These are phyloP conservation scores for Cladosporium phlei DNA, from an alignment of 2,329 filamentous ascomycete species.

Conservation along the genomic window DNA sequence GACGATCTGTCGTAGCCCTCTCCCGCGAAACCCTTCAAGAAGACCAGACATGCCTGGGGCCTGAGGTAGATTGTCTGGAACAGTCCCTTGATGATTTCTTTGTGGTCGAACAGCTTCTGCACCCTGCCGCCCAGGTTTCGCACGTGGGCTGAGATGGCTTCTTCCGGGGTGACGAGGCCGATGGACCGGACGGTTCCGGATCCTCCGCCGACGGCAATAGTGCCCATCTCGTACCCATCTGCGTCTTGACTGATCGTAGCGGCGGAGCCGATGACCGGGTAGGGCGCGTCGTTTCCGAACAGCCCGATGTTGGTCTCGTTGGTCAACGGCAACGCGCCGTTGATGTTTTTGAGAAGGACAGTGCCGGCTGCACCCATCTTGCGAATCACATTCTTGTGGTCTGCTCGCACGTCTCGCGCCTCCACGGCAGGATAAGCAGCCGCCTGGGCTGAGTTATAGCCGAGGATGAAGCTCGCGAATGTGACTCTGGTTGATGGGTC, in stretches of 20 bases:
- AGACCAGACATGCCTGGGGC: conserved; percentile 48
- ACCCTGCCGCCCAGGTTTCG: conserved; percentile 42
- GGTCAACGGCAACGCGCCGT: conserved; percentile 44
- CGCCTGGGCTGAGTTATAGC: conserved; percentile 24
- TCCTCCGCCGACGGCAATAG: conserved; percentile 37
- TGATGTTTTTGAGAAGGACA: conserved; percentile 45
- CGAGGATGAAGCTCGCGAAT: conserved; percentile 28
- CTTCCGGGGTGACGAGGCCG: conserved; percentile 34
- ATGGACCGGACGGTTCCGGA: conserved; percentile 33
- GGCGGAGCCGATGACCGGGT: conserved; percentile 41
- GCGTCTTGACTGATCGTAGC: conserved; percentile 44
- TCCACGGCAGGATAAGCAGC: conserved; percentile 38
- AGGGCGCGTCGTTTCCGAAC: conserved; percentile 49
- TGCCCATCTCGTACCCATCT: conserved; percentile 31
- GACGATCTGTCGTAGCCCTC: conserved; percentile 38
- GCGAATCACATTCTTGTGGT: conserved; percentile 69
- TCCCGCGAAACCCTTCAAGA: conserved; percentile 49
- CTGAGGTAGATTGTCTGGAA: conserved; percentile 15
- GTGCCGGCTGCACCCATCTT: conserved; percentile 50
- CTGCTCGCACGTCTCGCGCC: conserved; percentile 43
- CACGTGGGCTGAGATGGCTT: conserved; percentile 31
- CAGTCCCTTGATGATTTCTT: background rate
- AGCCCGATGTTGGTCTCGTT: conserved; percentile 46
- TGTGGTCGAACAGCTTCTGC: background rate
- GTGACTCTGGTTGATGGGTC: conserved; percentile 32